Conservation (phyloP, 306 rosid genomes). For the Pyrus communis region DNA sequence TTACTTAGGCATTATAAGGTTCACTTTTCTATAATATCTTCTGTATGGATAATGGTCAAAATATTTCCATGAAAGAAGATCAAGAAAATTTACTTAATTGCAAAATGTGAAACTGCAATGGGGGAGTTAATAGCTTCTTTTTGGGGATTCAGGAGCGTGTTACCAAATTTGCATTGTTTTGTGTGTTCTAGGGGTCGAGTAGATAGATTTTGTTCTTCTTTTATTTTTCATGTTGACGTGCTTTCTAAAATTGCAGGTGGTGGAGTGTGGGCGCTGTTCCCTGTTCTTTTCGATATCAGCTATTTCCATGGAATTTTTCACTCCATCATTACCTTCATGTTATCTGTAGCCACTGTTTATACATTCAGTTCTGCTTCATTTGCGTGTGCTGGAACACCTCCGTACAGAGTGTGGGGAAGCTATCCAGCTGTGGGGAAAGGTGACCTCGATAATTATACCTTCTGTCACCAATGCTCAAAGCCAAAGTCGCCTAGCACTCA, state of each 20-base stretch:
- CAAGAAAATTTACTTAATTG: background rate
- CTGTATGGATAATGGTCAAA: background rate
- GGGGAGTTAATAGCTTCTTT: no score
- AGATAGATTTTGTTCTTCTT: background rate
- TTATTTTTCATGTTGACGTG: background rate
- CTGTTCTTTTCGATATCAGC: slow-evolving; percentile 58
- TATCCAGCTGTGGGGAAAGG: slow-evolving; percentile 78
- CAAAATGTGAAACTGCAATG: background rate
- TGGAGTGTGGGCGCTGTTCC: slow-evolving; percentile 80
- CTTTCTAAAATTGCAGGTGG: slow-evolving; percentile 57
- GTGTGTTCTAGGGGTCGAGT: background rate
- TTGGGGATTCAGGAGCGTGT: background rate
- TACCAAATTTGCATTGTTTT: background rate
- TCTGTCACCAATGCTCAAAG: slow-evolving; percentile 68
- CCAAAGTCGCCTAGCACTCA: slow-evolving; percentile 94
- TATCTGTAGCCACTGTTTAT: slow-evolving; percentile 61
- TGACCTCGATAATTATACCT: slow-evolving; percentile 74
- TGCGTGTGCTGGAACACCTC: slow-evolving; percentile 70
- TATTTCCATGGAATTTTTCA: slow-evolving; percentile 59
- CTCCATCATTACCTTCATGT: slow-evolving; percentile 37
- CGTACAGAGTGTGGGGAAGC: slow-evolving; percentile 72
- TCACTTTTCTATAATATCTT: background rate
- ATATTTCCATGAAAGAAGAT: background rate
- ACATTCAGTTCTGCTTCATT: slow-evolving; percentile 70
- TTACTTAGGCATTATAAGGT: no score